Percentiles rank a stretch among this genome's conserved stretches.
Conservation (phyloP, 176 grass and related monocot genomes). For the Hyparrhenia diplandra region DNA sequence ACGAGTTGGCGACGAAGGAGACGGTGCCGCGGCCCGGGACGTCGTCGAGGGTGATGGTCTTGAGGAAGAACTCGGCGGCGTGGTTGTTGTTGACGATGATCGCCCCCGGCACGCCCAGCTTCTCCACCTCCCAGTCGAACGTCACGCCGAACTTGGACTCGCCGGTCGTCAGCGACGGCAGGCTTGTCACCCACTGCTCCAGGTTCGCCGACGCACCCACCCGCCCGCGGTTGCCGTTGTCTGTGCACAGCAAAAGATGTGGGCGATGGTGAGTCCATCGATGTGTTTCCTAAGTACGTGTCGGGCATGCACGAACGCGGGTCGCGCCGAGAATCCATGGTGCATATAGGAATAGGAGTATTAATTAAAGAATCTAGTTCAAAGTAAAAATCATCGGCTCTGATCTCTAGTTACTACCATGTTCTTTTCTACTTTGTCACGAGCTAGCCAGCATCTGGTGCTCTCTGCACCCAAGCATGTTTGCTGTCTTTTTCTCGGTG, state of each 20-base stretch:
- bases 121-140: constrained; percentile 66
- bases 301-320: not conserved
- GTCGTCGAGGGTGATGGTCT: constrained; percentile 60
- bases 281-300: not conserved
- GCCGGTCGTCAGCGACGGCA: constrained; percentile 40
- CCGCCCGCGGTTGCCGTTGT: constrained; percentile 39
- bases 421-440: not conserved
- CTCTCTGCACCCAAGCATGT: not conserved
- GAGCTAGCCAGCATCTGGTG: not conserved
- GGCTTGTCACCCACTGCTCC: constrained; percentile 45
- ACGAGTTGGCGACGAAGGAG: constrained; percentile 68
- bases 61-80: constrained; percentile 58
- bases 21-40: constrained; percentile 45
- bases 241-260: constrained; percentile 11
- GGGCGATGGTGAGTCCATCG: no score
- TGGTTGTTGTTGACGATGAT: constrained; percentile 70
- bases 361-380: not conserved
- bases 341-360: not conserved
- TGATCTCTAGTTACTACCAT: not conserved
- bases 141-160: constrained; percentile 54
- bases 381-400: not conserved
- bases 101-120: constrained; percentile 52
- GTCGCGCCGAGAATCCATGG: not conserved
- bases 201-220: constrained; percentile 43
- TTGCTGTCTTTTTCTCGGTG: constrained; percentile 17